These are phyloP conservation scores for Pilatotrama ljubarskyi DNA, from an alignment of 768 basidiomycete genomes.

Conservation along the genomic window DNA sequence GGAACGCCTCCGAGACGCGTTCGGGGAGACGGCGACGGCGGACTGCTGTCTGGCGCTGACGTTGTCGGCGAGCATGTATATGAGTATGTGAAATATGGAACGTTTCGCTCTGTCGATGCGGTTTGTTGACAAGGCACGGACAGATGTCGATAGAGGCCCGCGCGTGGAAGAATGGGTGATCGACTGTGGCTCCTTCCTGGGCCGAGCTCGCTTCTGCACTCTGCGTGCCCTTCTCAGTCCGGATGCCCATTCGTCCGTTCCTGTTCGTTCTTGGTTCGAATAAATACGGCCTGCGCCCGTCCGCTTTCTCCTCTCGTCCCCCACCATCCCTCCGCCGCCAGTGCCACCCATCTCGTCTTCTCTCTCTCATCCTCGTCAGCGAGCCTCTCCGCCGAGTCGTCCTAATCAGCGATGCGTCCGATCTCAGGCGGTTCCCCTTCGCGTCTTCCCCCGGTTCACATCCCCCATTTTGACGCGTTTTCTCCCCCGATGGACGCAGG, in stretches of 20 bases:
- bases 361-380: slow-evolving; percentile 1
- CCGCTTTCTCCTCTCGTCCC: slow-evolving; percentile 17
- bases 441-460: slow-evolving; percentile 1
- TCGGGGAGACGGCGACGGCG: background rate
- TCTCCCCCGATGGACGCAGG: slow-evolving; percentile 37
- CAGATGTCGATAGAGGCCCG: background rate
- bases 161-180: slow-evolving; percentile 5
- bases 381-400: background rate
- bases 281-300: slow-evolving; percentile 20
- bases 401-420: slow-evolving; percentile 1
- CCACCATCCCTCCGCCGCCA: slow-evolving; percentile 11
- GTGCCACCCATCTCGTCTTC: slow-evolving; percentile 18
- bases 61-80: background rate
- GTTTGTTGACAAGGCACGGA: slow-evolving; percentile 8
- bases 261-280: slow-evolving; percentile 11
- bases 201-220: slow-evolving; percentile 1
- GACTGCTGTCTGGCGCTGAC: background rate
- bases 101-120: background rate
- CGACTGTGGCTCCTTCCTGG: slow-evolving; percentile 18
- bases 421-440: slow-evolving; percentile 2
- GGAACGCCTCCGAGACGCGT: background rate
- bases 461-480: slow-evolving; percentile 28
- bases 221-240: slow-evolving; percentile 6
- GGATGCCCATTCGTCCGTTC: slow-evolving; percentile 14
- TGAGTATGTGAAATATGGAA: slow-evolving; percentile 1